Evolutionary conservation across 371 early-diverging fungal species (phyloP), one percentile per base, ranked within the genome.

Genomic region (Zychaea mexicana): DNA sequence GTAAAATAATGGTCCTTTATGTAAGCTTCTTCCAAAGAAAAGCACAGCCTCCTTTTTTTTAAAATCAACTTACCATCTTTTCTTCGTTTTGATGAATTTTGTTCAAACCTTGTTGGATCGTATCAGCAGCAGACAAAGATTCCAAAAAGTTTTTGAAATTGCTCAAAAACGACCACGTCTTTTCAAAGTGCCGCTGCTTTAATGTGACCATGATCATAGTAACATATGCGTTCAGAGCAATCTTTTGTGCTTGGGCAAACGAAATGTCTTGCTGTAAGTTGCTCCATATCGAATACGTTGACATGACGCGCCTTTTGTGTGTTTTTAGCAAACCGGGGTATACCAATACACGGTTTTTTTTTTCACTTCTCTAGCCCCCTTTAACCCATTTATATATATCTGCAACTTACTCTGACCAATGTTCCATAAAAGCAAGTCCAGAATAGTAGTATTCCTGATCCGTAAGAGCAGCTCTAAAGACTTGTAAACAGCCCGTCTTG

Each of bases 111-210:
- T 67, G 27, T 19, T 49, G 27, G 8, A 46, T 61, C 2, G 32
- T 52, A 2, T 52, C 53, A 8, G 21, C 17, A 2, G 69, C 64
- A 24, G 74, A 61, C 8, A 78, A 60, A 19, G 75, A 71, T 9
- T 83, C 79, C 21, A 84, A 72, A 31, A 83, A 81, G 5, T 60
- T 46, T 28, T 76, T 66, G 56, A 84, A 72, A 55, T 82, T 76
- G 42, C 60, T 78, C 1, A 86, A 55, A 52, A 85, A 66, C 0
- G 72, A 69, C 72, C 85, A 76, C 0, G 75, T 60, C 13, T 76
- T 74, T 38, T 82, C 84, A 55, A 77, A 84, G 27, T 85, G 77
- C 7, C 83, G 71, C 33, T 83, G 81, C 52, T 77, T 77, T 45
- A 84, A 36, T 2, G 83, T 79, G 53, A 81, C 74, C 24, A 83